Evolutionary conservation across 805 yeast species (phyloP).

Genomic region (Zygoascus ofunaensis): DNA sequence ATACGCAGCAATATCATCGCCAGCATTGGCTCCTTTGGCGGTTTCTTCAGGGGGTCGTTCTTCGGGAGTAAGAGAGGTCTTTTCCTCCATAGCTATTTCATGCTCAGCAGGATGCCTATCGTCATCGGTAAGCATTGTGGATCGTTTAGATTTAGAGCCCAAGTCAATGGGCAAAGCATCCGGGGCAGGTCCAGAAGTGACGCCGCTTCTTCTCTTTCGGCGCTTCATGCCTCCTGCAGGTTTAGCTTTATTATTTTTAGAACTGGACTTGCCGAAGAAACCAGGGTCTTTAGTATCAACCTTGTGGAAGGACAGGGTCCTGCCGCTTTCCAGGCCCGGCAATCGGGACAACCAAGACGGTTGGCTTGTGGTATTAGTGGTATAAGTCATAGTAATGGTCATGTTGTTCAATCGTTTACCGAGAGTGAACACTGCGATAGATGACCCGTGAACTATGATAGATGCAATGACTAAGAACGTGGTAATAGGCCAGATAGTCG

Average conservation of each 20-base stretch:
- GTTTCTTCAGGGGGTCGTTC: constrained; percentile 3
- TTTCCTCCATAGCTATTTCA: neutral
- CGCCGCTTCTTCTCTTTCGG: constrained; percentile 13
- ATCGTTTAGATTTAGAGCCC: constrained; percentile 10
- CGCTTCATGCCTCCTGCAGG: constrained; percentile 22
- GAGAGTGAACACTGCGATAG: constrained; percentile 65
- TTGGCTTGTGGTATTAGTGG: constrained; percentile 55
- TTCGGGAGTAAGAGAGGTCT: neutral
- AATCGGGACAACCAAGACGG: constrained; percentile 77
- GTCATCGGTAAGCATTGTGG: neutral
- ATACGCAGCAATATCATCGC: constrained; percentile 36
- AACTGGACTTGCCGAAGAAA: constrained; percentile 6
- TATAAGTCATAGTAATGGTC: constrained; percentile 86
- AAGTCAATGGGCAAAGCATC: constrained; percentile 22
- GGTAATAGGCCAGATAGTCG: constrained; percentile 72
- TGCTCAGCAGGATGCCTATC: neutral
- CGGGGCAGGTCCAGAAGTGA: constrained; percentile 6
- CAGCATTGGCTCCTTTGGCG: constrained; percentile 13
- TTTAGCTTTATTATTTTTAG: constrained; percentile 10
- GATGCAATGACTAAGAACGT: constrained; percentile 75
- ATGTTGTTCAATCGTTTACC: constrained; percentile 87
- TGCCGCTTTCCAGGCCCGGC: constrained; percentile 61
- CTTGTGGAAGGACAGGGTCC: constrained; percentile 74
- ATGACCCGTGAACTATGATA: constrained; percentile 83
- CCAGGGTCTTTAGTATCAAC: constrained; percentile 56